Percentiles rank a stretch among this genome's conserved stretches.
phyloP scores from a whole-genome alignment of 805 yeast genomes.

The Ogataea nonfermentans region DNA sequence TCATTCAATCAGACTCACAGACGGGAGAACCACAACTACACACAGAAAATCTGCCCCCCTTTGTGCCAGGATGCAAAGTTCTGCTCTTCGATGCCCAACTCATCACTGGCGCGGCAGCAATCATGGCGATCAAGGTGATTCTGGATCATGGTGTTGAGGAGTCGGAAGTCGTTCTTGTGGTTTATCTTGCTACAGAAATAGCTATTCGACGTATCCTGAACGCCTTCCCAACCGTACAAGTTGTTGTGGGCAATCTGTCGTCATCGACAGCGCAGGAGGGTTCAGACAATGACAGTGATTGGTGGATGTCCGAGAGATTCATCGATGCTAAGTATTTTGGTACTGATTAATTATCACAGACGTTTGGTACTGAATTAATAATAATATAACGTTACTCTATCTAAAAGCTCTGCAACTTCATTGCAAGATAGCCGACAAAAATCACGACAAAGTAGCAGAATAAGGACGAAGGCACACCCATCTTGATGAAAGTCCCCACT shows the following conservation, averaged over 20 bases:
- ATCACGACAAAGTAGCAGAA: slow-evolving; percentile 71
- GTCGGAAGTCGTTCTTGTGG: slow-evolving; percentile 62
- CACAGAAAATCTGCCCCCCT: slow-evolving; percentile 65
- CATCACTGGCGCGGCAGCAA: slow-evolving; percentile 88
- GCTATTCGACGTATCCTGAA: slow-evolving; percentile 71
- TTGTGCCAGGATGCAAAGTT: slow-evolving; percentile 40
- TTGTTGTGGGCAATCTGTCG: slow-evolving; percentile 70
- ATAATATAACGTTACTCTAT: neutral
- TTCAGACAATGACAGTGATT: slow-evolving; percentile 41
- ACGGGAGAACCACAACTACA: slow-evolving; percentile 96
- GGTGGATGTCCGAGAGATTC: slow-evolving; percentile 66
- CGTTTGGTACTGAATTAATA: no score
- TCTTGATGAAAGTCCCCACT: slow-evolving; percentile 79
- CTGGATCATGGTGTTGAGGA: slow-evolving; percentile 72
- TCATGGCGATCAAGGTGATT: slow-evolving; percentile 89
- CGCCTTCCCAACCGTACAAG: slow-evolving; percentile 68
- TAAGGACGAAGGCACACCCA: slow-evolving; percentile 88
- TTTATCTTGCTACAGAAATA: slow-evolving; percentile 73
- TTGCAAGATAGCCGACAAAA: slow-evolving; percentile 74
- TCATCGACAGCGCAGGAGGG: slow-evolving; percentile 25
- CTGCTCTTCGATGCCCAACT: slow-evolving; percentile 83
- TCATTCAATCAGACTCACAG: slow-evolving; percentile 81
- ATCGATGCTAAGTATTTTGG: slow-evolving; percentile 81
- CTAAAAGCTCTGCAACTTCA: slow-evolving; percentile 56
- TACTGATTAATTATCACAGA: slow-evolving; percentile 39